Evolutionary conservation across 225 moss, liverwort and hornwort genomes (phyloP), one percentile per base, ranked within the genome.

Genomic region (Bryoerythrophyllum caledonicum): DNA sequence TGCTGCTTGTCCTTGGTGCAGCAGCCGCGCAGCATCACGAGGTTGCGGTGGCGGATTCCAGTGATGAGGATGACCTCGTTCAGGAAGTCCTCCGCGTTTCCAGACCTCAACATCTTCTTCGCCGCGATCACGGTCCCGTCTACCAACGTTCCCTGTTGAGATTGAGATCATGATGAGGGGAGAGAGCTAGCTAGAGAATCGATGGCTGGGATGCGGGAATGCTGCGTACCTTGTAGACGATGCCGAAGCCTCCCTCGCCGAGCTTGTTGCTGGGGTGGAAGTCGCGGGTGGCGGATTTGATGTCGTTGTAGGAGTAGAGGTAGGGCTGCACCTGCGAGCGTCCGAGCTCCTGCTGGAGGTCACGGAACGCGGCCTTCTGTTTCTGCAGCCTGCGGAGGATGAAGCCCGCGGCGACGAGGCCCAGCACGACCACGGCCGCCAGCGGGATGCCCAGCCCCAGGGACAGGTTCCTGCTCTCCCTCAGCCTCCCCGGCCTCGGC

Each of bases 51-150:
- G 23, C 78, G 78, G 59, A 90, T 84, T 21, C 87, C 86, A 7
- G 85, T 85, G 25, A 90, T 85, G n/a, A 87, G 68, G 1, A 86
- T 74, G 43, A 87, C 76, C 57, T 90, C 90, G 23, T 85, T 90
- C 44, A 87, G 56, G 54, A 77, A 82, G 32, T 51, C 56, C 32
- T 68, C 73, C 3, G 32, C 63, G 34, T 44, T 61, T 17, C 37
- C 72, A 48, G 46, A 11, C 46, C 32, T 54, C 35, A 73, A 7
- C 63, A 77, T 68, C 55, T 77, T 77, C 63, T 82, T 82, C 30
- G 66, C 68, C 19, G 82, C 82, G 60, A 77, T 53, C 8, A 68
- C 40, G 10, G 72, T 57, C 10, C 82, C 82, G 37, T 73, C 63
- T 20, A 34, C 41, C 15, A 76, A 24, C 1, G 53, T 67, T 60